A percentile compares a stretch with the other conserved stretches of the same genome.
Evolutionary conservation across 768 basidiomycete genomes (phyloP).

Genomic region (Dacryopinax spathularia): DNA sequence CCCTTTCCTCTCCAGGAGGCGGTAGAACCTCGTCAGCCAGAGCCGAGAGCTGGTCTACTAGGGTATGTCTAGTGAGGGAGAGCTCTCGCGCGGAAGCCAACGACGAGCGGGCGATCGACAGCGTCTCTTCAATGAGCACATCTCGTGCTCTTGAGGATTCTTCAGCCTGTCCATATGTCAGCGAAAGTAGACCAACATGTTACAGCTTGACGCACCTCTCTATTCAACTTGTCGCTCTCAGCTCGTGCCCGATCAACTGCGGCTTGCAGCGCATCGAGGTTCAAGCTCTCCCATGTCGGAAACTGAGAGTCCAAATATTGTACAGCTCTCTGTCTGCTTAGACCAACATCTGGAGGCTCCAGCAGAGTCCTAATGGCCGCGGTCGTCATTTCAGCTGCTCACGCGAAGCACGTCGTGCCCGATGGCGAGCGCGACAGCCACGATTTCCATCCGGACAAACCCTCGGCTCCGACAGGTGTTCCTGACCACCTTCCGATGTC

Average conservation of each 20-base stretch:
- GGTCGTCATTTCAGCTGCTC: slow-evolving; percentile 26
- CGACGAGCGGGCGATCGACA: slow-evolving; percentile 33
- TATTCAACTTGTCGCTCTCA: background rate
- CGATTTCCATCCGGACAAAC: background rate
- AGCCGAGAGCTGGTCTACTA: slow-evolving; percentile 62
- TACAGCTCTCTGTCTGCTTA: slow-evolving; percentile 27
- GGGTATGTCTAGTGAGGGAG: slow-evolving; percentile 57
- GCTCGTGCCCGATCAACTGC: background rate
- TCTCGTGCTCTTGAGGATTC: slow-evolving; percentile 18
- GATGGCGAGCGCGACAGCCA: background rate
- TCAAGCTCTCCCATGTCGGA: slow-evolving; percentile 37
- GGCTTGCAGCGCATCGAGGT: slow-evolving; percentile 25
- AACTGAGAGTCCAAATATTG: slow-evolving; percentile 34
- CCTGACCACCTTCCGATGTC: background rate
- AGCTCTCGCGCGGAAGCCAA: slow-evolving; percentile 56
- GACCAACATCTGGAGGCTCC: slow-evolving; percentile 31
- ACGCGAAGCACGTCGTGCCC: background rate
- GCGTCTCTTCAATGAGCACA: slow-evolving; percentile 35
- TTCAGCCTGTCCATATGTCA: slow-evolving; percentile 22
- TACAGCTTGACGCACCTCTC: background rate
- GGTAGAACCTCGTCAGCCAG: slow-evolving; percentile 53
- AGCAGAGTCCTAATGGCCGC: slow-evolving; percentile 36
- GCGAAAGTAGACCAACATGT: background rate
- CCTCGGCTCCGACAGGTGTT: background rate
- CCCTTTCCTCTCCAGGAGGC: slow-evolving; percentile 33